Conservation (phyloP, 2,329 filamentous ascomycete species). For the Pleurostoma richardsiae region DNA sequence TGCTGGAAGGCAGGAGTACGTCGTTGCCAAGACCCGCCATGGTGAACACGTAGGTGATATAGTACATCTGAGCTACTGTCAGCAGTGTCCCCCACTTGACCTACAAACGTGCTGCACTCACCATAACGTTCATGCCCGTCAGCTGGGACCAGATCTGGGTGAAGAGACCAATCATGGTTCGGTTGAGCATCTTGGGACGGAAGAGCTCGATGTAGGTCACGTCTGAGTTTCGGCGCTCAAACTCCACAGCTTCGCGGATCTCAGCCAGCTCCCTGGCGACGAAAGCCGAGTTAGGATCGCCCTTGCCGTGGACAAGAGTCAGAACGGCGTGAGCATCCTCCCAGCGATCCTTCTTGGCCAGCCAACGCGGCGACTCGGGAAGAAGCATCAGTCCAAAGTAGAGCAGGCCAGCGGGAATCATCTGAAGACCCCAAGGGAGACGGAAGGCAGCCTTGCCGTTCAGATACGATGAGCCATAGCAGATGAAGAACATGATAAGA, state of each 20-base stretch:
- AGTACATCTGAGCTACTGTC: conserved; percentile 45
- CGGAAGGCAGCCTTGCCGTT: conserved; percentile 32
- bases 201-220: conserved; percentile 70
- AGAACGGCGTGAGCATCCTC: conserved; percentile 42
- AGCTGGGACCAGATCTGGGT: conserved; percentile 73
- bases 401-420: conserved; percentile 36
- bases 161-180: conserved; percentile 66
- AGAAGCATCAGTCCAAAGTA: conserved; percentile 35
- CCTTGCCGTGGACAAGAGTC: conserved; percentile 56
- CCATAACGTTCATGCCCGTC: conserved; percentile 74
- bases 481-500: conserved; percentile 41
- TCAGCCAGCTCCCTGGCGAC: conserved; percentile 65
- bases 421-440: conserved; percentile 42
- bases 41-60: conserved; percentile 64
- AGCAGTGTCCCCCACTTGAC: neutral
- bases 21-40: conserved; percentile 64
- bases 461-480: conserved; percentile 29
- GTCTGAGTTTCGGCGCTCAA: conserved; percentile 65
- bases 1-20: conserved; percentile 60
- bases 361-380: conserved; percentile 45
- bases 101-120: conserved; percentile 19
- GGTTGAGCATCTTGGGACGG: conserved; percentile 68
- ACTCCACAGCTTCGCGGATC: conserved; percentile 68
- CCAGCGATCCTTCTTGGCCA: conserved; percentile 42
- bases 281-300: conserved; percentile 58